Percentiles rank a stretch among this genome's conserved stretches.
phyloP scores from a whole-genome alignment of 345 rosid species.

The Jatropha curcas region DNA sequence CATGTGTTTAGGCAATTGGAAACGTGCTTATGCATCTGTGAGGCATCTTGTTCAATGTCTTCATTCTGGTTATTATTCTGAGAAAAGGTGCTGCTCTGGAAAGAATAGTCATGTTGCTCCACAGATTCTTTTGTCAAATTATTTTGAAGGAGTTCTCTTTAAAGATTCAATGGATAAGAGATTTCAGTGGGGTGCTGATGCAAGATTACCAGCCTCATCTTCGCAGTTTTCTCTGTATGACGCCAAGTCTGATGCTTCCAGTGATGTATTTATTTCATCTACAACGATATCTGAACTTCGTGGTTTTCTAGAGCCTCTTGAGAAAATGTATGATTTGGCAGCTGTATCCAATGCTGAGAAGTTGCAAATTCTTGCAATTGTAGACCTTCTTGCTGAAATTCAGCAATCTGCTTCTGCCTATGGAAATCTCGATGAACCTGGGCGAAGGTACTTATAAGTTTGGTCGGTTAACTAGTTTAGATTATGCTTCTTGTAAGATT shows the following conservation, averaged over 20 bases:
- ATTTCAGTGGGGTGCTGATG: constrained; percentile 65
- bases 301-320: constrained; percentile 53
- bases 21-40: constrained; percentile 72
- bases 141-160: constrained; percentile 61
- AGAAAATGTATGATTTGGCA: constrained; percentile 48
- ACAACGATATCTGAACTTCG: constrained; percentile 50
- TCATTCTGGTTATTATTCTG: constrained; percentile 39
- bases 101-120: constrained; percentile 44
- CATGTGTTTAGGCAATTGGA: constrained; percentile 82
- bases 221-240: constrained; percentile 44
- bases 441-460: constrained; percentile 59
- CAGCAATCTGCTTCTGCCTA: constrained; percentile 65
- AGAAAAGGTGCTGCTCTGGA: constrained; percentile 31
- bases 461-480: constrained; percentile 7
- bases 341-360: constrained; percentile 48
- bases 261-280: constrained; percentile 38
- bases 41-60: constrained; percentile 69
- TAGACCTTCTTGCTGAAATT: constrained; percentile 74
- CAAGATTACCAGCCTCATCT: constrained; percentile 41
- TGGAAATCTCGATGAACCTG: constrained; percentile 82
- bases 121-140: constrained; percentile 60
- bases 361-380: constrained; percentile 65
- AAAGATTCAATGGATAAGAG: constrained; percentile 46
- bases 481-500: not conserved
- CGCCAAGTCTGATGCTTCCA: constrained; percentile 38